Conservation (phyloP, 2,329 filamentous ascomycete species). For the Xylaria polymorpha region DNA sequence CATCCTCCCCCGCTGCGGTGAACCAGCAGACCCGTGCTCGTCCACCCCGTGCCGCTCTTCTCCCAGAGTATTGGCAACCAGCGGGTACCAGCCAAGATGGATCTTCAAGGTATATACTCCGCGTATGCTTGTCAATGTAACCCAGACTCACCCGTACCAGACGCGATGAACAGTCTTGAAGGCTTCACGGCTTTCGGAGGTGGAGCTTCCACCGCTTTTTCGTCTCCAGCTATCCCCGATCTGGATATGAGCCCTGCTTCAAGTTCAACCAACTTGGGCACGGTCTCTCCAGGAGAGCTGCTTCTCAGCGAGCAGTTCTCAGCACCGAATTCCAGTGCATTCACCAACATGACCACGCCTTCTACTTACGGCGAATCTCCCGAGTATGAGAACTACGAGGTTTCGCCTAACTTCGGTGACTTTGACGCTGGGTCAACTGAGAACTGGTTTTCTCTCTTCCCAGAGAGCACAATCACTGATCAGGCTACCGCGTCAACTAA, state of each 20-base stretch:
- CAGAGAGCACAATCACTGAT: slow-evolving; percentile 52
- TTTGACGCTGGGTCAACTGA: slow-evolving; percentile 66
- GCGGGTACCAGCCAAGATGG: slow-evolving; percentile 62
- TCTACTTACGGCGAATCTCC: slow-evolving; percentile 83
- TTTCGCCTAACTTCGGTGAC: slow-evolving; percentile 79
- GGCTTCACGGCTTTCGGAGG: slow-evolving; percentile 69
- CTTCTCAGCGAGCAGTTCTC: slow-evolving; percentile 77
- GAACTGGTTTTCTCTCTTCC: slow-evolving; percentile 80
- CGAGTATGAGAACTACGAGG: slow-evolving; percentile 77
- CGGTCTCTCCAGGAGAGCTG: slow-evolving; percentile 87
- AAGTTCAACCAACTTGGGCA: slow-evolving; percentile 69
- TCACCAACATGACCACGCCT: slow-evolving; percentile 88
- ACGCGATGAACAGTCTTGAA: slow-evolving; percentile 69
- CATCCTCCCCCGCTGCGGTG: slow-evolving; percentile 68
- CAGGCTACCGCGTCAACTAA: slow-evolving; percentile 50
- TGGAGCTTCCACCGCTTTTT: slow-evolving; percentile 61
- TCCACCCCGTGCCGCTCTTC: slow-evolving; percentile 80
- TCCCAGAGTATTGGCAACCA: slow-evolving; percentile 67
- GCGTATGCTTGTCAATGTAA: slow-evolving; percentile 3
- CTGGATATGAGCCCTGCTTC: slow-evolving; percentile 58
- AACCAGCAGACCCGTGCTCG: slow-evolving; percentile 66
- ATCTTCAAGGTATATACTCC: slow-evolving; percentile 63
- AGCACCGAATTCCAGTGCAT: slow-evolving; percentile 81
- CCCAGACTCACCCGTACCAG: slow-evolving; percentile 50
- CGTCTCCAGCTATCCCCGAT: slow-evolving; percentile 68